phyloP scores from a whole-genome alignment of 139 green algal species.

The Pycnococcus provasolii region DNA sequence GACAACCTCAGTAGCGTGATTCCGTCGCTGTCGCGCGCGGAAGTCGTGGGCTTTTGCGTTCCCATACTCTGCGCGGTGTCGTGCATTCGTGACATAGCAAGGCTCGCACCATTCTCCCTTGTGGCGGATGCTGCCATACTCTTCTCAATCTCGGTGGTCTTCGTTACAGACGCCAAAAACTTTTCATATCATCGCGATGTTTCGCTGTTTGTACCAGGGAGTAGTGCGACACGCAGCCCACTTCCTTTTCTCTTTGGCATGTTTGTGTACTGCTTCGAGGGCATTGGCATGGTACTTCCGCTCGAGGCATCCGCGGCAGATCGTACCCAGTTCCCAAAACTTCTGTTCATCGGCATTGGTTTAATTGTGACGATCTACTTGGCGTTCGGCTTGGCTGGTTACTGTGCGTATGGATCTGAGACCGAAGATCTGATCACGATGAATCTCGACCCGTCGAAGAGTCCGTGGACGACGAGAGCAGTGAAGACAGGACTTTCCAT shows the following conservation, averaged over 20 bases:
- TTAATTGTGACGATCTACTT: slow-evolving; percentile 38
- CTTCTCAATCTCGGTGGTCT: slow-evolving; percentile 37
- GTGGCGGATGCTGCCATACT: slow-evolving; percentile 40
- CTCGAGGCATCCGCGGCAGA: slow-evolving; percentile 44
- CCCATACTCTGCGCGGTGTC: slow-evolving; percentile 31
- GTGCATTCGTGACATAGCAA: slow-evolving; percentile 30
- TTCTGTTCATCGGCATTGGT: slow-evolving; percentile 24
- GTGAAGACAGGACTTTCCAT: slow-evolving; percentile 43
- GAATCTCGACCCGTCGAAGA: slow-evolving; percentile 34
- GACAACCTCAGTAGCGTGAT: slow-evolving; percentile 29
- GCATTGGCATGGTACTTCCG: slow-evolving; percentile 46
- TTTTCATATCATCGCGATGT: background rate
- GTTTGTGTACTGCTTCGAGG: slow-evolving; percentile 49
- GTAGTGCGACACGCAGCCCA: background rate
- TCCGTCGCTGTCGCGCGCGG: background rate
- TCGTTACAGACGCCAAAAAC: slow-evolving; percentile 22
- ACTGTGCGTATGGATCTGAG: slow-evolving; percentile 27
- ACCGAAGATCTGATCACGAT: slow-evolving; percentile 50
- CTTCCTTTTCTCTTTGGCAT: slow-evolving; percentile 48
- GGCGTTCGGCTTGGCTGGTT: slow-evolving; percentile 34
- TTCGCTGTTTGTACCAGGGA: background rate
- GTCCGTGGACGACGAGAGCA: slow-evolving; percentile 25
- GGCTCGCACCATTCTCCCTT: slow-evolving; percentile 42
- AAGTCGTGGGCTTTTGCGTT: slow-evolving; percentile 5
- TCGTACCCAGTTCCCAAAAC: slow-evolving; percentile 26